Evolutionary conservation across 1,284 basidiomycete genomes (phyloP).

Genomic region (Cutaneotrichosporon sp.): DNA sequence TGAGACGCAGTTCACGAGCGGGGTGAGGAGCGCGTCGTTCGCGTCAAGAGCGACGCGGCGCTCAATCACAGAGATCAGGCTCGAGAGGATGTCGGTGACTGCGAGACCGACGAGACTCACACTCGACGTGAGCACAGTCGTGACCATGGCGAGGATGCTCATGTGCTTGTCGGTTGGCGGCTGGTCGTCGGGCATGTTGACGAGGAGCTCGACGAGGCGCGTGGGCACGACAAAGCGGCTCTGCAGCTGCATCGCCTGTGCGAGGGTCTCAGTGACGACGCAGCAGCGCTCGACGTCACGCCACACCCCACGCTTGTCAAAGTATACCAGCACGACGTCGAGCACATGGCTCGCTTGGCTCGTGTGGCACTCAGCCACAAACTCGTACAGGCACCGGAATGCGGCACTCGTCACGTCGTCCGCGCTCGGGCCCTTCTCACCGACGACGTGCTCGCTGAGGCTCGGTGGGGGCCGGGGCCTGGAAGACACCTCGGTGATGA

Average conservation of each 20-base stretch:
- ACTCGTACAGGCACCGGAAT: constrained; percentile 68
- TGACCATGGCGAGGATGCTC: constrained; percentile 77
- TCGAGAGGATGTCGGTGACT: constrained; percentile 82
- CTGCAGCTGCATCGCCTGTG: constrained; percentile 85
- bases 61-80: constrained; percentile 70
- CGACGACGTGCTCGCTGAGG: constrained; percentile 80
- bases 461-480: constrained; percentile 59
- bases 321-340: constrained; percentile 66
- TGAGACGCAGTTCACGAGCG: constrained; percentile 74
- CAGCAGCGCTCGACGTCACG: constrained; percentile 68
- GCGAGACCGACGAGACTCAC: constrained; percentile 84
- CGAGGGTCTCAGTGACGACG: constrained; percentile 74
- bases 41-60: constrained; percentile 66
- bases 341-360: constrained; percentile 68
- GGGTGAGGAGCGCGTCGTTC: constrained; percentile 67
- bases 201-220: constrained; percentile 75
- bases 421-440: constrained; percentile 76
- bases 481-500: constrained; percentile 72
- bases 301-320: constrained; percentile 69
- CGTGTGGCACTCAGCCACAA: constrained; percentile 75
- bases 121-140: constrained; percentile 73
- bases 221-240: constrained; percentile 88
- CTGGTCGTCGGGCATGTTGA: constrained; percentile 64
- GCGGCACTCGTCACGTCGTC: constrained; percentile 73
- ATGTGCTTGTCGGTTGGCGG: constrained; percentile 62